Percentiles rank a stretch among this genome's conserved stretches.
These are phyloP conservation scores for Fusarium annulatum DNA, from an alignment of 2,329 filamentous ascomycete genomes.

Conservation along the genomic window DNA sequence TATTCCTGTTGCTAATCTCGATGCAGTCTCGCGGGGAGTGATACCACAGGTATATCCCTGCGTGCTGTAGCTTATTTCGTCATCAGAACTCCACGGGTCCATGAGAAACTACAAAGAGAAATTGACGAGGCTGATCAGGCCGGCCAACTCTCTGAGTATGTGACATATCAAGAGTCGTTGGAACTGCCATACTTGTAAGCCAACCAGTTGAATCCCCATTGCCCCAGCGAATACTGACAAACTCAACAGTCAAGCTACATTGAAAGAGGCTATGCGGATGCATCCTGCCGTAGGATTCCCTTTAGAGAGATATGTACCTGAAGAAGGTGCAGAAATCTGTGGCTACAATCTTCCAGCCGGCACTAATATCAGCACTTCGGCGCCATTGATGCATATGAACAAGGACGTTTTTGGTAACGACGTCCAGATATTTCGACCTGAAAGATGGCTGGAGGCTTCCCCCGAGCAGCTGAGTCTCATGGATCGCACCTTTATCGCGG, in stretches of 20 bases:
- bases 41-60: neutral
- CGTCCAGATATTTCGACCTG: neutral
- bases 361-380: neutral
- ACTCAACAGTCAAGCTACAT: neutral
- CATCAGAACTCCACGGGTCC: neutral
- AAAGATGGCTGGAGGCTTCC: neutral
- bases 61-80: neutral
- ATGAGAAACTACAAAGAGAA: fast-evolving
- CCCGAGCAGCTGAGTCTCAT: neutral
- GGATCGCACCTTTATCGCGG: neutral
- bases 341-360: neutral
- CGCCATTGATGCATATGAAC: neutral
- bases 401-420: neutral
- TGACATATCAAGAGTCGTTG: neutral
- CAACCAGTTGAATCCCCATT: fast-evolving
- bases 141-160: neutral
- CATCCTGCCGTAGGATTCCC: neutral
- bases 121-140: neutral
- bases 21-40: neutral
- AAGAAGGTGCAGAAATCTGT: neutral
- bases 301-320: neutral
- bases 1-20: neutral
- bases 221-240: neutral
- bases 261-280: neutral
- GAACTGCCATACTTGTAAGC: neutral